phyloP scores from a whole-genome alignment of 2,329 filamentous ascomycete genomes.

The Cytospora schulzeri region DNA sequence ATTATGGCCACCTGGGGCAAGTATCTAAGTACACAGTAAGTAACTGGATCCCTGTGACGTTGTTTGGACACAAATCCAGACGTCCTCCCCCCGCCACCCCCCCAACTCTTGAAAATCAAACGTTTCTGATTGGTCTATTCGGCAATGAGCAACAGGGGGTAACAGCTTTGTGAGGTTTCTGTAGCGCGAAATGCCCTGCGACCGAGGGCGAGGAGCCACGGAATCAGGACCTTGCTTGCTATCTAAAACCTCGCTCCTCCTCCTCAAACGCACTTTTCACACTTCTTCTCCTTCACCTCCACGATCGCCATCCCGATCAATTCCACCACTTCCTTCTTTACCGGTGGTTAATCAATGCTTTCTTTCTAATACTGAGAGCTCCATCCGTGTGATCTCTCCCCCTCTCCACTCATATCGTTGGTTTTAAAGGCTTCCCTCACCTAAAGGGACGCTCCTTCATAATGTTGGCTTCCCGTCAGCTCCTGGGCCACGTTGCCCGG shows the following conservation, averaged over 20 bases:
- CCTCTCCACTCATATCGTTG: constrained; percentile 21
- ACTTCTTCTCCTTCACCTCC: constrained; percentile 14
- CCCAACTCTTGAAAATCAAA: constrained; percentile 25
- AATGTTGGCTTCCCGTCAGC: constrained; percentile 73
- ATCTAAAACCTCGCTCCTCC: constrained; percentile 28
- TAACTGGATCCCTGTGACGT: constrained; percentile 23
- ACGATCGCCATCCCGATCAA: background rate
- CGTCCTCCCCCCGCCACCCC: constrained; percentile 5
- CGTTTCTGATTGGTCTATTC: constrained; percentile 20
- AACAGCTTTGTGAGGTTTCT: constrained; percentile 18
- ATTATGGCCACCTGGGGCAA: background rate
- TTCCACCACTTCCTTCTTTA: constrained; percentile 3
- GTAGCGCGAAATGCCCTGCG: constrained; percentile 21
- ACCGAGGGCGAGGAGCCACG: constrained; percentile 26
- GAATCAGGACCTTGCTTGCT: constrained; percentile 21
- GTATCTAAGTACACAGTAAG: background rate
- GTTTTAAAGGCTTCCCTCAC: constrained; percentile 17
- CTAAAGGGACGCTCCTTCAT: constrained; percentile 38
- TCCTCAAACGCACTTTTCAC: constrained; percentile 22
- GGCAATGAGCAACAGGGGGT: constrained; percentile 21
- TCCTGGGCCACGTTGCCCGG: constrained; percentile 66
- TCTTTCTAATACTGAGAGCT: constrained; percentile 27
- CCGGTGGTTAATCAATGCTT: constrained; percentile 27
- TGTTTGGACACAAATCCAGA: constrained; percentile 20
- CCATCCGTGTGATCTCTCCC: constrained; percentile 32